Evolutionary conservation across 73 alveolate species (phyloP).

Genomic region (Paramecium octaurelia): DNA sequence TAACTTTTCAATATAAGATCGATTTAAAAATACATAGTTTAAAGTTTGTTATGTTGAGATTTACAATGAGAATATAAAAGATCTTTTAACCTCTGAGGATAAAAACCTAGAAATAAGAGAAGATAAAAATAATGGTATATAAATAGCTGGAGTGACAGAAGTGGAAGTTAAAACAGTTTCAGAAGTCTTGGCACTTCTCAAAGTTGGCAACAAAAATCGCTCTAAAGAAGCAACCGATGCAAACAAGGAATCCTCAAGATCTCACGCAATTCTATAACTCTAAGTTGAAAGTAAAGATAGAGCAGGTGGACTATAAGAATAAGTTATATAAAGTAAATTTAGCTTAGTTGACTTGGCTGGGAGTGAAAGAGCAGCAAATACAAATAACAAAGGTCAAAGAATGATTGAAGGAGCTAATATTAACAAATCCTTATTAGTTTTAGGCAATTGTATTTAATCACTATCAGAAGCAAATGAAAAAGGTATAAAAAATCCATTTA

Average conservation of each 20-base stretch:
- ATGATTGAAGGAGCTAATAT: slow-evolving; percentile 99
- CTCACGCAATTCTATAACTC: slow-evolving; percentile 92
- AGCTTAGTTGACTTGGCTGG: slow-evolving; percentile 98
- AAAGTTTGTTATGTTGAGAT: slow-evolving; percentile 92
- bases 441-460: slow-evolving; percentile 99
- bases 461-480: slow-evolving; percentile 89
- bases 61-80: slow-evolving; percentile 92
- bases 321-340: slow-evolving; percentile 85
- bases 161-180: slow-evolving; percentile 86
- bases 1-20: slow-evolving; percentile 51
- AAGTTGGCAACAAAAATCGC: slow-evolving; percentile 95
- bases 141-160: slow-evolving; percentile 88
- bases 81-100: slow-evolving; percentile 73
- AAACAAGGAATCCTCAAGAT: slow-evolving; percentile 93
- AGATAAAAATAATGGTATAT: slow-evolving; percentile 88
- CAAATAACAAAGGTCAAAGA: slow-evolving; percentile 97
- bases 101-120: slow-evolving; percentile 91
- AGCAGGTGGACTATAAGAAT: slow-evolving; percentile 83
- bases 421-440: slow-evolving; percentile 91
- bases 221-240: slow-evolving; percentile 99
- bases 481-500: slow-evolving; percentile 74
- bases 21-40: slow-evolving; percentile 64
- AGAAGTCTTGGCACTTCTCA: slow-evolving; percentile 80
- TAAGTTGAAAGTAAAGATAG: slow-evolving; percentile 82
- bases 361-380: slow-evolving; percentile 94